Evolutionary conservation across 495 filamentous ascomycete species (phyloP), one percentile per base, ranked within the genome.

Genomic region (Hyaloscypha variabilis): DNA sequence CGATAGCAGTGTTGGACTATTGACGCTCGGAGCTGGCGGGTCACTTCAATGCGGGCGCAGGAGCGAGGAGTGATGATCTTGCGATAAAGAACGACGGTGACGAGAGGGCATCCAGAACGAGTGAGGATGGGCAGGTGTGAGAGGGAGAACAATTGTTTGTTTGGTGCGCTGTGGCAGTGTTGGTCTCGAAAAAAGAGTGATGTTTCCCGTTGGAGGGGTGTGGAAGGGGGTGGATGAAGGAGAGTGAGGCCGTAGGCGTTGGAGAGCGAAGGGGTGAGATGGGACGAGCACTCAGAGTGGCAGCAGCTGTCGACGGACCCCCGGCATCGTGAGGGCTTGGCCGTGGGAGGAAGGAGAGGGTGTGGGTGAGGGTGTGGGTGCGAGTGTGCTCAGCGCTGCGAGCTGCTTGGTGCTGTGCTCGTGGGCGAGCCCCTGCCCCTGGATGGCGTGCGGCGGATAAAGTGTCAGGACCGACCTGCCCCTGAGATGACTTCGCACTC

Each of bases 381-480:
- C 2, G 26, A 17, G 19, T 8, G 58, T 8, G 19, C 23, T n/a
- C n/a, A n/a, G n/a, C n/a, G n/a, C n/a, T n/a, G n/a, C n/a, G n/a
- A n/a, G n/a, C n/a, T n/a, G n/a, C n/a, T n/a, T n/a, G n/a, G n/a
- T n/a, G n/a, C n/a, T n/a, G 55, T 58, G 25, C 24, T 46, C 58
- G 34, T 21, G 17, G 24, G 21, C 39, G 30, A 14, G 13, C 21
- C 21, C 2, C 17, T 29, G 24, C 42, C 23, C 59, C 42, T 61
- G 26, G 25, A n/a, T n/a, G 6, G n/a, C 23, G 4, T 61, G 59
- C 59, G 39, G 59, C 59, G 59, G 59, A 61, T 61, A 52, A 1
- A 51, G 59, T 61, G 39, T 61, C 59, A 61, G 46, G 42, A 21
- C 13, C 4, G 59, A 34, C 13, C 51, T 54, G 19, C 51, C 51